Percentiles rank a stretch among this genome's conserved stretches.
These are phyloP conservation scores for Aegilops longissima DNA, from an alignment of 176 grass and related monocot genomes.

Conservation along the genomic window DNA sequence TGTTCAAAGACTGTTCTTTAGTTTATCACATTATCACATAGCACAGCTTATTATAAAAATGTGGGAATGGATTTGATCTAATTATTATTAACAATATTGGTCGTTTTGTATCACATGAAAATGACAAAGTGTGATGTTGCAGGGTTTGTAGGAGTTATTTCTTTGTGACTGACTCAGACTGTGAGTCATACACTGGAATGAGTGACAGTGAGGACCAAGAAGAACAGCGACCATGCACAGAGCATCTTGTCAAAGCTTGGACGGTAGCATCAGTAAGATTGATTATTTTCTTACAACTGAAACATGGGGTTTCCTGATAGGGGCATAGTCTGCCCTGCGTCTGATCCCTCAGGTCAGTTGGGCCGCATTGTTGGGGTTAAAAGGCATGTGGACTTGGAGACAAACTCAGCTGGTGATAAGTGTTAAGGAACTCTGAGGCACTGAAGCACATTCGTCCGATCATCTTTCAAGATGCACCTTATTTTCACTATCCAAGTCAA, in stretches of 20 bases:
- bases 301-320: slow-evolving; percentile 60
- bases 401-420: too few relatives aligned
- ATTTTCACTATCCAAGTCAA: slow-evolving; percentile 80
- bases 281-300: slow-evolving; percentile 87
- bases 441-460: slow-evolving; percentile 55
- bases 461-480: slow-evolving; percentile 70
- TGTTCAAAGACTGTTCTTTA: slow-evolving; percentile 16
- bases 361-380: slow-evolving; percentile 62
- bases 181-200: slow-evolving; percentile 58
- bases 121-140: slow-evolving; percentile 16
- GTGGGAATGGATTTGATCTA: background rate
- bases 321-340: slow-evolving; percentile 64
- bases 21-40: slow-evolving; percentile 21
- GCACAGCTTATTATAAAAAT: slow-evolving; percentile 16
- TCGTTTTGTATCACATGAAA: background rate
- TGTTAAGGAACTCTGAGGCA: slow-evolving; percentile 46
- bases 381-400: too few relatives aligned
- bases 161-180: slow-evolving; percentile 62
- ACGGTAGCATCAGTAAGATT: slow-evolving; percentile 78
- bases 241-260: slow-evolving; percentile 70
- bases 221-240: slow-evolving; percentile 48
- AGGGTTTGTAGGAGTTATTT: slow-evolving; percentile 55
- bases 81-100: background rate
- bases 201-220: slow-evolving; percentile 88
- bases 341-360: slow-evolving; percentile 77